phyloP scores from a whole-genome alignment of 257 asterid genomes.

The Marsdenia floribunda region DNA sequence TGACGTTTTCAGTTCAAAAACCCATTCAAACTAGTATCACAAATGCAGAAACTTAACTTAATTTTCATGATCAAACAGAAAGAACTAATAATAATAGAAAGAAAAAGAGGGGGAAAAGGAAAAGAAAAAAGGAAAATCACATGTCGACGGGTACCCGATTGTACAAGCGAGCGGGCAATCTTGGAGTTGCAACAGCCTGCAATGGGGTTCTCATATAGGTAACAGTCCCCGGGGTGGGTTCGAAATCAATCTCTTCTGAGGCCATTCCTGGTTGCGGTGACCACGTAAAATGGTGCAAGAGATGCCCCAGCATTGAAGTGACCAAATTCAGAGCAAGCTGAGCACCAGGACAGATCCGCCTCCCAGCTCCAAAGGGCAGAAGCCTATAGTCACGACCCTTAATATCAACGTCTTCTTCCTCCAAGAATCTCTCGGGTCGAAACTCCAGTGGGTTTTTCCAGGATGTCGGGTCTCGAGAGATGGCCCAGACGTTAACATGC shows the following conservation, averaged over 20 bases:
- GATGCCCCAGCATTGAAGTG: conserved; percentile 65
- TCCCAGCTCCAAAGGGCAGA: conserved; percentile 82
- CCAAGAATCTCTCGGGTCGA: conserved; percentile 69
- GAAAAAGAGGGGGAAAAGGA: no score
- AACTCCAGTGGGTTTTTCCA: conserved; percentile 65
- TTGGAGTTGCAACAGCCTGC: conserved; percentile 52
- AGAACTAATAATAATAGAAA: no score
- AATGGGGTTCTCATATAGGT: conserved; percentile 73
- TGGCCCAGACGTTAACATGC: conserved; percentile 77
- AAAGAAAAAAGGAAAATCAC: background rate
- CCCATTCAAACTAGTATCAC: background rate
- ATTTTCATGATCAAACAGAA: no score
- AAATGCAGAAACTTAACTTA: no score
- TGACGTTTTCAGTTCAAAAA: no score
- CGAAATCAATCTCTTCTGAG: conserved; percentile 65
- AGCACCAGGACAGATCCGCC: conserved; percentile 78
- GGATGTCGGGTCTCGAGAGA: conserved; percentile 58
- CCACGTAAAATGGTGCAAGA: conserved; percentile 66
- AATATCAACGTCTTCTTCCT: conserved; percentile 79
- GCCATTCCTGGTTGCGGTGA: conserved; percentile 40
- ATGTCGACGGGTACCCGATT: conserved; percentile 51
- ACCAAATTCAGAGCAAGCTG: conserved; percentile 64
- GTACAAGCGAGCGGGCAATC: conserved; percentile 53
- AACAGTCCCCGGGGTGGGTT: conserved; percentile 74
- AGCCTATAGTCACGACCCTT: conserved; percentile 73